Base-by-base conservation (phyloP, 2,329 filamentous ascomycete genomes). In the Epichloe aotearoae region DNA sequence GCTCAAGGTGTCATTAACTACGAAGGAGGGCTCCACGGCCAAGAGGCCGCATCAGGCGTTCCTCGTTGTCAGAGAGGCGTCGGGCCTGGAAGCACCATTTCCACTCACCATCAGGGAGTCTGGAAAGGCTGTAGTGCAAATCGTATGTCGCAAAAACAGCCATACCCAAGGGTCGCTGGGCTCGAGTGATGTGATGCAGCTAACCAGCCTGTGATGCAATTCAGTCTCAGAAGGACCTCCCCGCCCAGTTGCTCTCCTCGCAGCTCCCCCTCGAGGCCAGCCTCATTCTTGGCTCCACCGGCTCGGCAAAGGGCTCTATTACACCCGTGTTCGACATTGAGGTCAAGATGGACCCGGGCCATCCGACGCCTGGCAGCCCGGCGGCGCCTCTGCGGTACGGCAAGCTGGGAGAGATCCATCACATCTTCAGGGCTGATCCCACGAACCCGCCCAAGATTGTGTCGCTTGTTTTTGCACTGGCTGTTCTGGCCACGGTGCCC, bases 21-120 rank as follows among this genome's bases (percentile, higher is more conserved):
- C 88, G 8, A 84, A 85, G 64, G 88, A 95, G 62, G 83, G 79
- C 63, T 82, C 82, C 68, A 83, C 82, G 59, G 77, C 80, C 45
- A 91, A 89, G 75, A 82, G 86, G 57, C 88, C 93, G 59, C 93
- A 98, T 69, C 93, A 98, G 70, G 89, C 89, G 5, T 96, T 96
- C 73, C 75, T 98, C 50, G 76, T 93, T 15, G 69, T 98, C 52
- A 83, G 80, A 59, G 89, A 97, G 59, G 72, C 75, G 12, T 83
- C 82, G 11, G 88, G 87, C 37, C 74, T 98, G 45, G 90, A 97
- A 67, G 83, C 89, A 23, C 89, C 90, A 1, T 95, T 91, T 61
- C 82, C 89, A 1, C 76, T 98, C 59, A 83, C 72, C 11, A 73
- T 95, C 46, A 95, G 95, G 72, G 86, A 93, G 10, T 88, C 76